Evolutionary conservation across 768 basidiomycete genomes (phyloP).

Genomic region (Russula griseocarnosa): DNA sequence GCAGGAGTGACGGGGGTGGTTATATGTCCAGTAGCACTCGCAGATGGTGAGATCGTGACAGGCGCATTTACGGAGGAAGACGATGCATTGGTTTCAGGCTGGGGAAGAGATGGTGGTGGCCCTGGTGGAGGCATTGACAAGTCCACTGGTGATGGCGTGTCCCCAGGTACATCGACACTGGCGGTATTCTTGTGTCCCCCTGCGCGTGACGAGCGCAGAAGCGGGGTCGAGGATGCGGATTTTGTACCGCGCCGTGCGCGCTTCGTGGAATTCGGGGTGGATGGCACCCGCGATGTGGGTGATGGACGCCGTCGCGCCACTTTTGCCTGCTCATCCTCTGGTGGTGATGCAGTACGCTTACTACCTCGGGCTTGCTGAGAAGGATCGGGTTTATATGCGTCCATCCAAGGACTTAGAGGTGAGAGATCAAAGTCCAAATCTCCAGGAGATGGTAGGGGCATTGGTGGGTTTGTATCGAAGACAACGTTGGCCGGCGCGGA

Average conservation of each 20-base stretch:
- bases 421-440: conserved; percentile 73
- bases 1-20: conserved; percentile 84
- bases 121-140: conserved; percentile 86
- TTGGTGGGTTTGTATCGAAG: conserved; percentile 48
- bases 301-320: conserved; percentile 23
- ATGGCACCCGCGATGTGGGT: conserved; percentile 16
- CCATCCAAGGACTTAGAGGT: conserved; percentile 78
- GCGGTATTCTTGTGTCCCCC: conserved; percentile 43
- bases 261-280: conserved; percentile 15
- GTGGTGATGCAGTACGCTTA: conserved; percentile 27
- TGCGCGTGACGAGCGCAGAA: conserved; percentile 38
- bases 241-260: conserved; percentile 21
- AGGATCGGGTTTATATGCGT: conserved; percentile 46
- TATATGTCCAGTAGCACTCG: conserved; percentile 25
- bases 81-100: conserved; percentile 14
- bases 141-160: conserved; percentile 86
- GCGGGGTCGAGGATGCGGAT: conserved; percentile 28
- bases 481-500: conserved; percentile 75
- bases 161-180: conserved; percentile 34
- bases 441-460: conserved; percentile 41
- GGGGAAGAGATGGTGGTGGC: conserved; percentile 35
- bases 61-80: conserved; percentile 9
- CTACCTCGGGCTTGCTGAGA: conserved; percentile 22
- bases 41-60: conserved; percentile 7
- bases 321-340: conserved; percentile 23